phyloP scores from a whole-genome alignment of 2,329 filamentous ascomycete genomes.

The Microsporum ferrugineum region DNA sequence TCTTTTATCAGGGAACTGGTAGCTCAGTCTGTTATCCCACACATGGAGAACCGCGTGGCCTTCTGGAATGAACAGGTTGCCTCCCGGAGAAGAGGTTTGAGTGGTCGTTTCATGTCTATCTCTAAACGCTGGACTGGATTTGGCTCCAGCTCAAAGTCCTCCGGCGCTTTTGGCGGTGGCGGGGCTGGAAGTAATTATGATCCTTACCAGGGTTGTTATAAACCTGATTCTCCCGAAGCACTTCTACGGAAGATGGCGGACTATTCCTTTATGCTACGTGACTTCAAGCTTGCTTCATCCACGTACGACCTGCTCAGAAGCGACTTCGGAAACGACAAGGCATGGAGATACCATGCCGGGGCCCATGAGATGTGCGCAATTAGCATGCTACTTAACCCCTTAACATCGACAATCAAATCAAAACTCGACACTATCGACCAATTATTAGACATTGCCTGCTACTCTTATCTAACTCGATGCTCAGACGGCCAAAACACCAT shows the following conservation, averaged over 20 bases:
- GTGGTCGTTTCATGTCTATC: conserved; percentile 86
- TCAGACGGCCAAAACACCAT: conserved; percentile 67
- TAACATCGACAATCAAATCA: conserved; percentile 59
- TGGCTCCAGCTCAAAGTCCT: conserved; percentile 53
- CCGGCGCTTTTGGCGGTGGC: conserved; percentile 39
- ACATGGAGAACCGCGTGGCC: conserved; percentile 85
- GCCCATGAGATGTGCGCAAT: conserved; percentile 91
- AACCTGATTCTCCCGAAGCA: conserved; percentile 72
- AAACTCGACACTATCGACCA: conserved; percentile 72
- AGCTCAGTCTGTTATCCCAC: conserved; percentile 84
- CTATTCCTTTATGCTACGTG: conserved; percentile 91
- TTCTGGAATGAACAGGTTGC: conserved; percentile 97
- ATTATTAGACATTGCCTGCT: conserved; percentile 79
- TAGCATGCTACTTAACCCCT: conserved; percentile 65
- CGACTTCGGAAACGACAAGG: conserved; percentile 91
- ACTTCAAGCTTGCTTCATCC: conserved; percentile 84
- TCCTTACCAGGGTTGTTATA: conserved; percentile 64
- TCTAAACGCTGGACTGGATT: conserved; percentile 85
- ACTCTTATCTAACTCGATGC: conserved; percentile 84
- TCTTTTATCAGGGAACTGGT: conserved; percentile 91
- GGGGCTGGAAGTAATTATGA: conserved; percentile 58
- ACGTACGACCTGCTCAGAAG: conserved; percentile 82
- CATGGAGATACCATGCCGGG: conserved; percentile 89
- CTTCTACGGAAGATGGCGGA: conserved; percentile 88
- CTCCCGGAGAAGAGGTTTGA: conserved; percentile 74